Percentiles rank a stretch among this genome's conserved stretches.
These are phyloP conservation scores for Lodderomyces orthopsilosis DNA, from an alignment of 1,139 yeast genomes.

Conservation along the genomic window DNA sequence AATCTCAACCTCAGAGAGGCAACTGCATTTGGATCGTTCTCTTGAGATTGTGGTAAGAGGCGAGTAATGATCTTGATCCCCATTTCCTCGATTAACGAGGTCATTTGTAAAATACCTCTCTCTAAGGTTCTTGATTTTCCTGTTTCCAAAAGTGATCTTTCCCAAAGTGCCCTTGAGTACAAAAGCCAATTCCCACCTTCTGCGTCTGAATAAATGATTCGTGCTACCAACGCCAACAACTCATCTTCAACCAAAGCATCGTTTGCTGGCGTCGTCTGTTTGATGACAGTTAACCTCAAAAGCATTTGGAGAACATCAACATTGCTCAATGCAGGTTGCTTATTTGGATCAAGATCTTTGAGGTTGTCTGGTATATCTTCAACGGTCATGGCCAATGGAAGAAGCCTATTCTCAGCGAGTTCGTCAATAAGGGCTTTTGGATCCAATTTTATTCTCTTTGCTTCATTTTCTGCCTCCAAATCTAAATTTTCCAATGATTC, in stretches of 20 bases:
- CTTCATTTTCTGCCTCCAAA: slow-evolving; percentile 25
- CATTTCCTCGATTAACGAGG: slow-evolving; percentile 84
- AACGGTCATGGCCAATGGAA: slow-evolving; percentile 61
- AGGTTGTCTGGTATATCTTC: slow-evolving; percentile 63
- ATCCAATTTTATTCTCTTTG: slow-evolving; percentile 46
- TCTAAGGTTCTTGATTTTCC: slow-evolving; percentile 82
- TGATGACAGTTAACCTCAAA: slow-evolving; percentile 60
- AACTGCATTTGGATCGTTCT: slow-evolving; percentile 23
- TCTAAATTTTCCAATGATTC: slow-evolving; percentile 58
- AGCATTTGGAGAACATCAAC: slow-evolving; percentile 73
- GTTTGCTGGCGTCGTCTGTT: slow-evolving; percentile 70
- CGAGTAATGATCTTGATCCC: slow-evolving; percentile 67
- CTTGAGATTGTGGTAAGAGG: slow-evolving; percentile 50
- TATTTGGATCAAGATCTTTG: slow-evolving; percentile 67
- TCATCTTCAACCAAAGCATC: slow-evolving; percentile 79
- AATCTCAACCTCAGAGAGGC: slow-evolving; percentile 59
- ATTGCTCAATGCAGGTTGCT: slow-evolving; percentile 71
- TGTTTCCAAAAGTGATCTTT: slow-evolving; percentile 80
- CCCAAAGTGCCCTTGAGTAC: slow-evolving; percentile 85
- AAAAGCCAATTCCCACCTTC: slow-evolving; percentile 68
- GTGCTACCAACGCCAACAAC: slow-evolving; percentile 65
- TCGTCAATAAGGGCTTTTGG: slow-evolving; percentile 21
- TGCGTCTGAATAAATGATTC: slow-evolving; percentile 59
- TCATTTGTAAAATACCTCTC: slow-evolving; percentile 91
- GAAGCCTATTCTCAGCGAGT: slow-evolving; percentile 34